Base-by-base conservation (phyloP, 768 basidiomycete genomes). In the Galerina sulciceps region DNA sequence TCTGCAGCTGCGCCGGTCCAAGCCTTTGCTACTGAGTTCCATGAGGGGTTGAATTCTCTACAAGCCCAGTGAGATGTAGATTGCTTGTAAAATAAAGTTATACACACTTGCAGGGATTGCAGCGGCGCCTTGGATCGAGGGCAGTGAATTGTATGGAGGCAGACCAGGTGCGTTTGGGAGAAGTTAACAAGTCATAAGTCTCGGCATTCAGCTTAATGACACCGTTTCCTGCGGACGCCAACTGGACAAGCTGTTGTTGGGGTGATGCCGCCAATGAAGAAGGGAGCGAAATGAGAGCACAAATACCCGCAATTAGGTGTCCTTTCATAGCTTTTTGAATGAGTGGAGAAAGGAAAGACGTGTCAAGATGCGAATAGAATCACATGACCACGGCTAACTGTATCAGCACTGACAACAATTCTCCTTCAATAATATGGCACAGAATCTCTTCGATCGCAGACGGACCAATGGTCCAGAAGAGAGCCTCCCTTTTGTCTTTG, bases 391-490 rank as follows among this genome's bases (percentile, higher is more conserved):
- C 26, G 26, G 5, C 5, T 31, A 31, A 31, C n/a, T n/a, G n/a
- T n/a, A n/a, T n/a, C n/a, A n/a, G n/a, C n/a, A n/a, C n/a, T n/a
- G n/a, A n/a, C n/a, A n/a, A n/a, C n/a, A n/a, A n/a, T n/a, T n/a
- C n/a, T n/a, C n/a, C 26, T 31, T 31, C 26, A 31, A 31, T 31
- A 31, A 31, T 31, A 84, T 83, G 80, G 77, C 81, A 44, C 87
- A 86, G 67, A 76, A 71, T 66, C 76, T 75, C 52, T 87, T 91
- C 69, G 96, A 99, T 81, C 80, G 96, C 67, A 81, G 96, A 67
- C 86, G 96, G 44, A 84, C 94, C 57, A 93, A 93, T 64, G 96
- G 94, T 0, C 96, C 96, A 34, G 96, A 96, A 67, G 87, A 89
- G 57, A 94, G 90, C 51, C 80, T 77, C 58, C 73, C 86, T 4